Evolutionary conservation across 2,329 filamentous ascomycete species (phyloP), one percentile per base, ranked within the genome.

Genomic region (Chaetomium strumarium): DNA sequence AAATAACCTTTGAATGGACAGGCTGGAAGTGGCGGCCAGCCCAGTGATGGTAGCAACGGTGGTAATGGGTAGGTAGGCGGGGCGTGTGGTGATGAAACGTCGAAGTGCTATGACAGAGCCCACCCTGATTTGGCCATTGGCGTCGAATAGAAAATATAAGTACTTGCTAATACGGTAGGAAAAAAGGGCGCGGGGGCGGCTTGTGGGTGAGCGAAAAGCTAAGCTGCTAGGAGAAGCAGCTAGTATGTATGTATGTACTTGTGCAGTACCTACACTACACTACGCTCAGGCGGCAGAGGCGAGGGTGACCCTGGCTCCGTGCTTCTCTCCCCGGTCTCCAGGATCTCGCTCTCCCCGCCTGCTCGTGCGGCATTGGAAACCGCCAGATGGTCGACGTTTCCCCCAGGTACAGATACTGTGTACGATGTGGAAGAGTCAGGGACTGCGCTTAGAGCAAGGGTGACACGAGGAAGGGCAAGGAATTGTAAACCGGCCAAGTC

Each of bases 1-100:
- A 65, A 69, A 66, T 67, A 67, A 70, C 66, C 65, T 69, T 64
- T 16, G 29, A 47, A 60, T 55, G 60, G 60, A 57, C 61, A 67
- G 72, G 72, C 72, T 74, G 70, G 73, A 70, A 65, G 68, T 73
- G 70, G 66, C 70, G 71, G 68, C 71, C 70, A 75, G 72, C 70
- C 70, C 63, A 66, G 72, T 66, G 66, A 64, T 59, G 63, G 66
- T 63, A 66, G 63, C 62, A 63, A 65, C 59, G 51, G 29, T 57
- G 55, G 60, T 68, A 64, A 63, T 55, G 65, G 68, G 70, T 67
- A 68, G 71, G 71, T 55, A 65, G 68, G 70, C 67, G 68, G 71
- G 71, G 69, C 64, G 65, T 64, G 68, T 65, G 67, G 66, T 66
- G 65, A 66, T 68, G 66, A 67, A 69, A 70, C 68, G 66, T 68